Evolutionary conservation across 441 rosid genomes (phyloP).

Genomic region (Biscutella laevigata): DNA sequence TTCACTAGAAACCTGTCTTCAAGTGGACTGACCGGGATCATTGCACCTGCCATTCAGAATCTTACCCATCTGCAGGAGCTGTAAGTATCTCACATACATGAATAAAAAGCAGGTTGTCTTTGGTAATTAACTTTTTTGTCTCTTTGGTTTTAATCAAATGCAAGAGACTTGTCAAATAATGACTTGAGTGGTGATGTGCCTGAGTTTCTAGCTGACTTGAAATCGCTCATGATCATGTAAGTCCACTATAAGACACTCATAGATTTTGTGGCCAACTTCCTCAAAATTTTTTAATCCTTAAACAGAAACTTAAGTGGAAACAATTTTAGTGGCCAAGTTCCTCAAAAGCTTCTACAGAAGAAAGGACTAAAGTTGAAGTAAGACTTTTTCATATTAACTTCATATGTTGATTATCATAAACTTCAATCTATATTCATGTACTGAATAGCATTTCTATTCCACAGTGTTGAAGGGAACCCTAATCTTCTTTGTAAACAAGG

Average conservation of each 20-base stretch:
- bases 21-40: conserved; percentile 31
- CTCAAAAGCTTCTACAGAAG: conserved; percentile 24
- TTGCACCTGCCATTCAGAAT: conserved; percentile 24
- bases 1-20: conserved; percentile 33
- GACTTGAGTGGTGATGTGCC: conserved; percentile 36
- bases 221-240: conserved; percentile 32
- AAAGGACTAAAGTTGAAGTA: conserved; percentile 32
- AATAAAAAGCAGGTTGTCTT: too few relatives aligned
- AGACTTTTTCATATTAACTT: too few relatives aligned
- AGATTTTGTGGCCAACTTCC: too few relatives aligned
- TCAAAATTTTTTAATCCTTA: too few relatives aligned
- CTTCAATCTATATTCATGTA: too few relatives aligned
- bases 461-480: conserved; percentile 29
- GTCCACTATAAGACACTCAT: conserved; percentile 14
- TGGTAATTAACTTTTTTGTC: too few relatives aligned
- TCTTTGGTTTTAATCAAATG: neutral
- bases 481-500: conserved; percentile 7
- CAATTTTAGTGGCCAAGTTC: conserved; percentile 34
- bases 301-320: conserved; percentile 39
- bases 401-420: neutral
- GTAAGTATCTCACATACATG: too few relatives aligned
- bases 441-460: too few relatives aligned
- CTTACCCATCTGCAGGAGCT: conserved; percentile 21
- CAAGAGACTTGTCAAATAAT: conserved; percentile 41
- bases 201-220: conserved; percentile 28